Base-by-base conservation (phyloP, 73 alveolate species). In the Paramecium biaurelia region DNA sequence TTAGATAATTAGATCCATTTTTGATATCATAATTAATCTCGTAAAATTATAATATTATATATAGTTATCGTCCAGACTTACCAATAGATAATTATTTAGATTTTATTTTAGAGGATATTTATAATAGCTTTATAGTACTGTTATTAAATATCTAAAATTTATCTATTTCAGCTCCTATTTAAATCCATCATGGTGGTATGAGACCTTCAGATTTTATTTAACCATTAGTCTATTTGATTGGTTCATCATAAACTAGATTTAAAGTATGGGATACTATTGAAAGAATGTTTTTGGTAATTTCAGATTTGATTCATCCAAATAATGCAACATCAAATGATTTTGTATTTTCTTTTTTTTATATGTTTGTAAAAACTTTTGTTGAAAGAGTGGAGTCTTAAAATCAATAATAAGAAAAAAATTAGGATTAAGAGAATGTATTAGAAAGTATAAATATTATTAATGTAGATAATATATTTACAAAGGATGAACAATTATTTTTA, bases 221-320 rank as follows among this genome's bases (percentile, higher is more conserved):
- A 79, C 72, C 74, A 21, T 45, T 79, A 18, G 72, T 79, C 10
- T 41, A 23, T 12, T 45, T 45, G 57, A 79, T 79, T 79, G 70
- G 74, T 3, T 23, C 70, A 7, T 79, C 30, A 30, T 41, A 32
- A 24, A n/a, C 12, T 0, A 79, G 90, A 45, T 42, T 6, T 47
- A 79, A 43, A 45, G 90, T 79, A 4, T 79, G 90, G 90, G 90
- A 79, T 23, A 23, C 56, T n/a, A 79, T 79, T 20, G 90, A 79
- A 24, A 79, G 74, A 26, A 79, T 79, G 76, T 30, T 79, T 43
- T 9, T 23, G 8, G 70, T 79, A 0, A 30, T 45, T 38, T 30
- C 42, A 20, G 90, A 79, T 45, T 79, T 79, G 18, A 21, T 79
- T 37, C 90, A 79, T 45, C 90, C 90, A 21, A 79, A 47, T 11